Percentiles rank a stretch among this genome's conserved stretches.
These are phyloP conservation scores for Colletotrichum graminicola DNA, from an alignment of 2,329 filamentous ascomycete genomes.

Conservation along the genomic window DNA sequence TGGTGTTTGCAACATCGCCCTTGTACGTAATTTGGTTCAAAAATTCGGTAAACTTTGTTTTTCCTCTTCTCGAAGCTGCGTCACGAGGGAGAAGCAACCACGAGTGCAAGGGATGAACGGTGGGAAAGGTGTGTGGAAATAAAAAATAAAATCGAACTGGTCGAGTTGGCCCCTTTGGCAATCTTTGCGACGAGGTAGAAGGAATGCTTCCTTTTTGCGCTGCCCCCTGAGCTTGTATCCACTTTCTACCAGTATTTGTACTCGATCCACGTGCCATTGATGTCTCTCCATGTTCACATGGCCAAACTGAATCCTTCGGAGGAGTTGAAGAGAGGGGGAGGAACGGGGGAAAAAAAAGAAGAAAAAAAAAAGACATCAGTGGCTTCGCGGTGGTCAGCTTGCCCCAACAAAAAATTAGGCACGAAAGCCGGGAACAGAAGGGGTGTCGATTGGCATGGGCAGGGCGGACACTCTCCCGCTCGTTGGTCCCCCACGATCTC, in stretches of 20 bases:
- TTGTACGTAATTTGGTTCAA: conserved; percentile 34
- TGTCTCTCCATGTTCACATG: not conserved
- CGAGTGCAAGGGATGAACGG: conserved; percentile 19
- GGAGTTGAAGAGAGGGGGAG: not conserved
- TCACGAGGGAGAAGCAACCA: conserved; percentile 37
- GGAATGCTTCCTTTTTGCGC: conserved; percentile 18
- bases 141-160: conserved; percentile 5
- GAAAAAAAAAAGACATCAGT: not conserved
- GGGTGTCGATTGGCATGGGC: conserved; percentile 35
- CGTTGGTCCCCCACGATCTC: conserved; percentile 14
- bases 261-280: not conserved
- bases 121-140: conserved; percentile 15
- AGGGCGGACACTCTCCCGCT: conserved; percentile 20
- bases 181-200: conserved; percentile 4
- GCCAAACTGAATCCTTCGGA: not conserved
- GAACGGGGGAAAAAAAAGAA: not conserved
- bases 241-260: conserved; percentile 11
- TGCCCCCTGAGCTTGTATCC: not conserved
- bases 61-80: conserved; percentile 17
- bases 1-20: conserved; percentile 18
- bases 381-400: conserved; percentile 12
- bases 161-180: conserved; percentile 10
- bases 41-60: conserved; percentile 22
- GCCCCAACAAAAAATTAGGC: not conserved
- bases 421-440: conserved; percentile 1